Evolutionary conservation across 2,329 filamentous ascomycete species (phyloP).

Genomic region (Sphaceloma murrayae): DNA sequence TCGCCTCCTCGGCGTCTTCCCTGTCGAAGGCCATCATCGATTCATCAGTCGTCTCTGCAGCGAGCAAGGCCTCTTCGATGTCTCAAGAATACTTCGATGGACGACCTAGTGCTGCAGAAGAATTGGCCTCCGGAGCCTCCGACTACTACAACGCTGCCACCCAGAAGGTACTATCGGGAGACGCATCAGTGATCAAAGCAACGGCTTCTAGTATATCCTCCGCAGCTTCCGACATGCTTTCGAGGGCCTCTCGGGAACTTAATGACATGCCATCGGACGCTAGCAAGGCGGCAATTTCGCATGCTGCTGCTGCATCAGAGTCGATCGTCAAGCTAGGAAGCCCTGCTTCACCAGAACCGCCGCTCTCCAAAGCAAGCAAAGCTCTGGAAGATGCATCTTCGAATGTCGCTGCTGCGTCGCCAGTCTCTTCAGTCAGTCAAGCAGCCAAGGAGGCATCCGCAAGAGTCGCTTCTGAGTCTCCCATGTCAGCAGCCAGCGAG

Average conservation of each 20-base stretch:
- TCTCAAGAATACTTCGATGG: conserved; percentile 8
- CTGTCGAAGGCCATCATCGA: conserved; percentile 12
- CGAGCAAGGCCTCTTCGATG: conserved; percentile 10
- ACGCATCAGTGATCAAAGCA: conserved; percentile 4
- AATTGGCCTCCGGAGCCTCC: conserved; percentile 11
- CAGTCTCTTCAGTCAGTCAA: conserved; percentile 13
- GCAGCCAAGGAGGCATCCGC: conserved; percentile 18
- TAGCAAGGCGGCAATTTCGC: conserved; percentile 2
- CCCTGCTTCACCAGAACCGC: background rate
- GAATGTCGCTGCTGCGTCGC: conserved; percentile 23
- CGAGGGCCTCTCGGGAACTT: conserved; percentile 1
- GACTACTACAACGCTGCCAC: background rate
- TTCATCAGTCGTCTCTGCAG: conserved; percentile 10
- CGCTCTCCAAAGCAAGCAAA: conserved; percentile 20
- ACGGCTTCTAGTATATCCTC: conserved; percentile 13
- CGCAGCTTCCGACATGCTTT: conserved; percentile 10
- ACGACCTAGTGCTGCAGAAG: conserved; percentile 2
- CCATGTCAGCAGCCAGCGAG: conserved; percentile 22
- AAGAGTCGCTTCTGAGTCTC: conserved; percentile 18
- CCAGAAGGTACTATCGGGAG: background rate
- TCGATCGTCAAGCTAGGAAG: conserved; percentile 3
- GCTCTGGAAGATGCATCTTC: conserved; percentile 18
- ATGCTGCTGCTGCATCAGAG: conserved; percentile 8
- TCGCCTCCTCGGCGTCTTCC: conserved; percentile 7
- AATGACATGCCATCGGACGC: conserved; percentile 10